Conservation (phyloP, 176 grass and related monocot genomes). For the Ensete ventricosum region DNA sequence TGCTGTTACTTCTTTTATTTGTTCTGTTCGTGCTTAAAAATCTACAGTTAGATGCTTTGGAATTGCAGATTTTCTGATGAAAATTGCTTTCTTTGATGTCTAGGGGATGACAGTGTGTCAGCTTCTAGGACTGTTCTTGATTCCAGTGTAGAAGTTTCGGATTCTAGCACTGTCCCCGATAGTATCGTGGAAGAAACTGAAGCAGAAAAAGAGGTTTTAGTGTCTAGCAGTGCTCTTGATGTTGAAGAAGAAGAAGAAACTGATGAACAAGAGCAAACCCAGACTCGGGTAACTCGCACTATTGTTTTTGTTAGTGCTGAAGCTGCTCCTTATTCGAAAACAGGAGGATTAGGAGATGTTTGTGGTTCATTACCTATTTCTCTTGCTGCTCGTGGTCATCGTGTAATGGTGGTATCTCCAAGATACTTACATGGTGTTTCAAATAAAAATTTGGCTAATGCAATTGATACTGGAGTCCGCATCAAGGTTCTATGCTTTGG, state of each 20-base stretch:
- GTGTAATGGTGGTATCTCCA: slow-evolving; percentile 91
- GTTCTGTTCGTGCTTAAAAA: neutral
- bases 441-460: slow-evolving; percentile 45
- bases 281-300: slow-evolving; percentile 41
- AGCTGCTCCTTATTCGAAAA: slow-evolving; percentile 88
- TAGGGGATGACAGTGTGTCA: neutral
- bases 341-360: slow-evolving; percentile 87
- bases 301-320: slow-evolving; percentile 79
- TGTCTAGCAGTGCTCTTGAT: slow-evolving; percentile 4
- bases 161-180: neutral
- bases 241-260: slow-evolving; percentile 16
- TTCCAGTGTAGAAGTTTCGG: neutral
- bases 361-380: slow-evolving; percentile 92
- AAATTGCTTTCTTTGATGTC: neutral
- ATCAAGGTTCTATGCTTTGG: slow-evolving; percentile 68
- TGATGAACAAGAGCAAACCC: neutral
- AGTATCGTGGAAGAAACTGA: neutral
- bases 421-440: slow-evolving; percentile 67
- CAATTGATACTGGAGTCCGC: slow-evolving; percentile 41
- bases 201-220: slow-evolving; percentile 4
- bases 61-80: neutral
- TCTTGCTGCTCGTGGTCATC: slow-evolving; percentile 79
- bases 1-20: neutral
- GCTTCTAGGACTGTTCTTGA: neutral
- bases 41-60: neutral